Evolutionary conservation across 2,329 filamentous ascomycete genomes (phyloP).

Genomic region (Tolypocladium ovalisporum): DNA sequence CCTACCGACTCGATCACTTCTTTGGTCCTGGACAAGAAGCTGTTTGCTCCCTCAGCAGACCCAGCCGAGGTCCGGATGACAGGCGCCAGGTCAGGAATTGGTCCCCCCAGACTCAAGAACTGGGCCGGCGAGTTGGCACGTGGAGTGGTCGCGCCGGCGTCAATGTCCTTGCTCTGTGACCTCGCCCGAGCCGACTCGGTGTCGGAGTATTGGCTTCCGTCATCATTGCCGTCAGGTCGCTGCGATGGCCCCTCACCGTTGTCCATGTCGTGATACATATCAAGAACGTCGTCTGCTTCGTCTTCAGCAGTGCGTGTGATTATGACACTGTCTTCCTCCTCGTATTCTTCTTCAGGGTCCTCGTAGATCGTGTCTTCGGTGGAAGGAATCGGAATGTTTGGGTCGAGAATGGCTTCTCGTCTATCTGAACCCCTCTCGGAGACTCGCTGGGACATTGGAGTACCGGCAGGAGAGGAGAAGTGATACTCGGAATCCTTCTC

Average conservation of each 20-base stretch:
- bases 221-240: constrained; percentile 37
- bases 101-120: constrained; percentile 1
- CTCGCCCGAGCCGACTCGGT: constrained; percentile 12
- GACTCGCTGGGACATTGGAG: constrained; percentile 29
- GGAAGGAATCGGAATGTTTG: constrained; percentile 82
- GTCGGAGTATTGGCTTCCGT: constrained; percentile 25
- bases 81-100: constrained; percentile 25
- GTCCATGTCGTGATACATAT: constrained; percentile 59
- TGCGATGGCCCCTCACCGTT: constrained; percentile 39
- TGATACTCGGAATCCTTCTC: constrained; percentile 52
- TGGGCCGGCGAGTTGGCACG: constrained; percentile 25
- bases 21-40: neutral
- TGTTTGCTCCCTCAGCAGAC: neutral
- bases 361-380: constrained; percentile 59
- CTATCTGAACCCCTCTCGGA: constrained; percentile 35
- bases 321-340: constrained; percentile 48
- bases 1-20: constrained; percentile 5
- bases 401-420: constrained; percentile 44
- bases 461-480: constrained; percentile 50
- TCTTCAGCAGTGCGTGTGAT: constrained; percentile 58
- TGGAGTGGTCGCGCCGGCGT: constrained; percentile 41
- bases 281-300: constrained; percentile 52
- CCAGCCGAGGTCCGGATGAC: neutral
- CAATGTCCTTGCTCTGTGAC: constrained; percentile 8
- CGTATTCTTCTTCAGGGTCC: constrained; percentile 37